Percentiles rank a stretch among this genome's conserved stretches.
These are phyloP conservation scores for Centaurea solstitialis DNA, from an alignment of 129 eudicot genomes.

Conservation along the genomic window DNA sequence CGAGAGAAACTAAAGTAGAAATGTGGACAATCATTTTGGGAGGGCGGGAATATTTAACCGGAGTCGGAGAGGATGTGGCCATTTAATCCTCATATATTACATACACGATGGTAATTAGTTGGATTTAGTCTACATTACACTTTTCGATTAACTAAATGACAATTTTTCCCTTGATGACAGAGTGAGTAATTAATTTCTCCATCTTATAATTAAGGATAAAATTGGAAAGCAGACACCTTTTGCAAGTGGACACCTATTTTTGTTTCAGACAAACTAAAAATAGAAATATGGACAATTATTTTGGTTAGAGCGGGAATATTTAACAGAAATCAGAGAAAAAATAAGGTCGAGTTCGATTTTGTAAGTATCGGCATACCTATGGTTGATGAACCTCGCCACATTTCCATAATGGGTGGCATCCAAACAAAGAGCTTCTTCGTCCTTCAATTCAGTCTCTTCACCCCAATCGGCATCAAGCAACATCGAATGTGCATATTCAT, in stretches of 20 bases:
- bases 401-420: conserved; percentile 80
- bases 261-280: background rate
- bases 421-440: conserved; percentile 81
- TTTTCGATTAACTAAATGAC: too few species aligned
- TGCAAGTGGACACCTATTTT: too few species aligned
- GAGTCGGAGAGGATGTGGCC: too few species aligned
- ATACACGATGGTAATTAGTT: background rate
- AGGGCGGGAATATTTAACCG: too few species aligned
- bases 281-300: background rate
- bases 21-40: too few species aligned
- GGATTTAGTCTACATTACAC: too few species aligned
- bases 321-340: background rate
- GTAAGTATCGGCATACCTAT: conserved; percentile 44
- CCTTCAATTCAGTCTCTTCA: conserved; percentile 49
- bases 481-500: conserved; percentile 68
- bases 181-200: too few species aligned
- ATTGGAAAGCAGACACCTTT: too few species aligned
- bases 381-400: conserved; percentile 86
- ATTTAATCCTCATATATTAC: conserved; percentile 6
- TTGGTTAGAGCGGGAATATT: background rate
- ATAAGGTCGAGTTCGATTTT: background rate
- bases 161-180: too few species aligned
- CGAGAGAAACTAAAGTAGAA: too few species aligned
- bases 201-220: too few species aligned
- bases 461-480: conserved; percentile 97